Base-by-base conservation (phyloP, 164 flowering plant species). In the Akebia trifoliata region DNA sequence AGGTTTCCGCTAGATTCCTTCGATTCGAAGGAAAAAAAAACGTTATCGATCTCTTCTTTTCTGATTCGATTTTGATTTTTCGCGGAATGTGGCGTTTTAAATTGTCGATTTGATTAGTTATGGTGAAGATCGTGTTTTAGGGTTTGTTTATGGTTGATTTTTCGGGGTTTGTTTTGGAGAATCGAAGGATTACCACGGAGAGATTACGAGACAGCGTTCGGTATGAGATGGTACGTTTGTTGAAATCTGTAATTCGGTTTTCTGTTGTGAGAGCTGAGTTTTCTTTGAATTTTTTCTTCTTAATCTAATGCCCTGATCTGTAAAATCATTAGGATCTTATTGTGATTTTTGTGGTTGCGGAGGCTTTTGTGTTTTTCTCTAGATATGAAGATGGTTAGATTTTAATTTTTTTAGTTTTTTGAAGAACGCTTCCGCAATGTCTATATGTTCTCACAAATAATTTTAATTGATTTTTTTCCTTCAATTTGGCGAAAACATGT, bases 181-280 rank as follows among this genome's bases (percentile, higher is more conserved):
- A 51, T 36, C 45, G 46, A 28, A 52, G 25, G 54, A 20, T 6
- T n/a, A 71, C 62, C 62, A 75, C 83, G 86, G 82, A 74, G 80
- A 34, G 64, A 22, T 63, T 29, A 50, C 34, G 66, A 24, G 78
- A 62, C 49, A 47, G 64, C 30, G 60, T 67, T 68, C 80, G 86
- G 64, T 62, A 86, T 89, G 87, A 76, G 74, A 86, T 89, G 96
- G 96, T 89, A 65, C 8, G 81, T 72, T 53, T 36, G n/a, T 57
- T 60, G n/a, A 3, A 6, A 18, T 4, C 4, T 14, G 20, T 20
- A 11, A 8, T 56, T 31, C 26, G 18, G 36, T 7, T 52, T n/a
- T n/a, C n/a, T n/a, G n/a, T n/a, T n/a, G n/a, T n/a, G n/a, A n/a
- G n/a, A n/a, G n/a, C n/a, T n/a, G n/a, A n/a, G n/a, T n/a, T n/a